Percentiles rank a stretch among this genome's conserved stretches.
Evolutionary conservation across 2,329 filamentous ascomycete species (phyloP).

Genomic region (Botryotinia globosa): DNA sequence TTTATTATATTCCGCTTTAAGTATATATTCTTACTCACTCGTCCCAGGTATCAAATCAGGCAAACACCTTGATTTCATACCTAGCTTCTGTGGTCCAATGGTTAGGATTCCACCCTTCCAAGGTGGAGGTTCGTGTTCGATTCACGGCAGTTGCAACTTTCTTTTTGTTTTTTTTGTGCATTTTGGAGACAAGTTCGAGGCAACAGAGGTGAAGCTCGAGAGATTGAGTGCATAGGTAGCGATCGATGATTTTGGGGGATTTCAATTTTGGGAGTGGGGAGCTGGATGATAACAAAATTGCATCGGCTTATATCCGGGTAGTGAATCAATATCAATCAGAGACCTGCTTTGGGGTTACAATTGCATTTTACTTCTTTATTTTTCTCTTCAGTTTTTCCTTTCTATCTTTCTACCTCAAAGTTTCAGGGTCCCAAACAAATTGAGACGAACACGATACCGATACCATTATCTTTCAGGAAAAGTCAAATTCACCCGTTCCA

Average conservation of each 20-base stretch:
- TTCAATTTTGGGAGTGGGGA: not conserved
- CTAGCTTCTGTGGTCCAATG: constrained; percentile 1
- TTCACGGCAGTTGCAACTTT: not conserved
- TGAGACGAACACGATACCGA: not conserved
- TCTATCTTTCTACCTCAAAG: not conserved
- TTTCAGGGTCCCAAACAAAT: not conserved
- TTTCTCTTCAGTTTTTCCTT: not conserved
- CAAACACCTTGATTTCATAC: not conserved
- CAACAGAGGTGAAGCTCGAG: not conserved
- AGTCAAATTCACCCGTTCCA: not conserved
- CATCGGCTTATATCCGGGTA: not conserved
- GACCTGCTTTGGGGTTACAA: not conserved
- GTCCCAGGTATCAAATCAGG: rapidly evolving
- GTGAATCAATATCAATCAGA: not conserved
- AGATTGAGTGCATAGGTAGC: not conserved
- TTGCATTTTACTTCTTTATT: not conserved
- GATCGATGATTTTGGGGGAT: not conserved
- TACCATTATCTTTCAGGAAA: not conserved
- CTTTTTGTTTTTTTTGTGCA: not conserved
- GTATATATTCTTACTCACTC: too few relatives aligned
- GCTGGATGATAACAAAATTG: not conserved
- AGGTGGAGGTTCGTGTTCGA: not conserved
- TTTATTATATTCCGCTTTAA: not conserved
- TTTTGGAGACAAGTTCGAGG: not conserved
- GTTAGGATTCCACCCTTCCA: constrained; percentile 7